Conservation (phyloP, 495 filamentous ascomycete genomes). For the Podospora appendiculata region DNA sequence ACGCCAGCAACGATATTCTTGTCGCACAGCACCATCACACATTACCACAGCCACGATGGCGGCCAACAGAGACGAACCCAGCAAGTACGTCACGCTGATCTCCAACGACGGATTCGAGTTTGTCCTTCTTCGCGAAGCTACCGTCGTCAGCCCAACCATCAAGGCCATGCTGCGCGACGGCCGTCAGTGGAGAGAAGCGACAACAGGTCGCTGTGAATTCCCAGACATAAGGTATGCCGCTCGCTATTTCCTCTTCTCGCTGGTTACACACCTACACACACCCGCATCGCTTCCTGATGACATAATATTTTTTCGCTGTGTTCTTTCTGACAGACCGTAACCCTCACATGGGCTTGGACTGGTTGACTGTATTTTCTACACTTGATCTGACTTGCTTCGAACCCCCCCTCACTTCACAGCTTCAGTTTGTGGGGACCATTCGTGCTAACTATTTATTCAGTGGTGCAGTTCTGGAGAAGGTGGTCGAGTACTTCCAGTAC, state of each 20-base stretch:
- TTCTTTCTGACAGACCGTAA: slow-evolving; percentile 30
- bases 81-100: slow-evolving; percentile 76
- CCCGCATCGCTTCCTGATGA: slow-evolving; percentile 32
- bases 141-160: slow-evolving; percentile 68
- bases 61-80: slow-evolving; percentile 11
- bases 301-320: slow-evolving; percentile 28
- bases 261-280: not conserved
- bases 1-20: too few relatives aligned
- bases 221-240: slow-evolving; percentile 62
- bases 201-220: slow-evolving; percentile 56
- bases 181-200: slow-evolving; percentile 57
- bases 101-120: slow-evolving; percentile 87
- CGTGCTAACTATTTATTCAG: slow-evolving; percentile 30
- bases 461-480: slow-evolving; percentile 77
- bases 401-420: not conserved
- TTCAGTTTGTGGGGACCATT: not conserved
- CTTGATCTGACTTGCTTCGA: slow-evolving; percentile 45
- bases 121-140: slow-evolving; percentile 68
- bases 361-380: slow-evolving; percentile 44
- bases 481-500: slow-evolving; percentile 88
- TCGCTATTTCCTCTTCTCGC: not conserved
- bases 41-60: not conserved
- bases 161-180: slow-evolving; percentile 75
- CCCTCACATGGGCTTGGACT: slow-evolving; percentile 18
- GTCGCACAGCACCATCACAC: not conserved